phyloP scores from a whole-genome alignment of 345 rosid genomes.

The Linum tenue region DNA sequence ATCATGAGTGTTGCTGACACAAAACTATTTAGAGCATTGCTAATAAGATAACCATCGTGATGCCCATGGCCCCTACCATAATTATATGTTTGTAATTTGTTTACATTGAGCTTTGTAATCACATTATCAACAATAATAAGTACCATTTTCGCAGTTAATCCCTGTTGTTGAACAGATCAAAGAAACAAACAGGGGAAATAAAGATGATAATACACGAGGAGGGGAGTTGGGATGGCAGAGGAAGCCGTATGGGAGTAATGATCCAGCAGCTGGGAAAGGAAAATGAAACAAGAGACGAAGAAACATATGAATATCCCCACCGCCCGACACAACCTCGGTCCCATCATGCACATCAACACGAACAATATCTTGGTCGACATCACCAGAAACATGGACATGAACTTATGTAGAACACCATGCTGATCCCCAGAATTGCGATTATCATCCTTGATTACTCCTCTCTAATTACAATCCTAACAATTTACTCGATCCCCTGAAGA shows the following conservation, averaged over 20 bases:
- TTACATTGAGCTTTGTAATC: too few species aligned
- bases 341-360: neutral
- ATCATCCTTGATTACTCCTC: neutral
- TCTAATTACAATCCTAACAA: too few species aligned
- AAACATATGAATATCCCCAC: neutral
- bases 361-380: neutral
- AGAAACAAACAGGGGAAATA: too few species aligned
- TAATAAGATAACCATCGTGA: too few species aligned
- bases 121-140: too few species aligned
- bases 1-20: too few species aligned
- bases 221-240: neutral
- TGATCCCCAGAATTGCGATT: neutral
- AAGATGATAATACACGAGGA: neutral
- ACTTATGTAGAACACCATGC: neutral
- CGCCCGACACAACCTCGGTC: neutral
- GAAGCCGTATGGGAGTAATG: neutral
- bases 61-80: too few species aligned
- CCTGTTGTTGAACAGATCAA: too few species aligned
- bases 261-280: neutral
- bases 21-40: too few species aligned
- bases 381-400: neutral
- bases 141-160: too few species aligned
- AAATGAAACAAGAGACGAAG: neutral
- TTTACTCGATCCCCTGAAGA: too few species aligned
- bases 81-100: too few species aligned